A percentile compares a stretch with the other conserved stretches of the same genome.
phyloP scores from a whole-genome alignment of 108 stramenopile species.

The Phaeodactylum tricornutum region DNA sequence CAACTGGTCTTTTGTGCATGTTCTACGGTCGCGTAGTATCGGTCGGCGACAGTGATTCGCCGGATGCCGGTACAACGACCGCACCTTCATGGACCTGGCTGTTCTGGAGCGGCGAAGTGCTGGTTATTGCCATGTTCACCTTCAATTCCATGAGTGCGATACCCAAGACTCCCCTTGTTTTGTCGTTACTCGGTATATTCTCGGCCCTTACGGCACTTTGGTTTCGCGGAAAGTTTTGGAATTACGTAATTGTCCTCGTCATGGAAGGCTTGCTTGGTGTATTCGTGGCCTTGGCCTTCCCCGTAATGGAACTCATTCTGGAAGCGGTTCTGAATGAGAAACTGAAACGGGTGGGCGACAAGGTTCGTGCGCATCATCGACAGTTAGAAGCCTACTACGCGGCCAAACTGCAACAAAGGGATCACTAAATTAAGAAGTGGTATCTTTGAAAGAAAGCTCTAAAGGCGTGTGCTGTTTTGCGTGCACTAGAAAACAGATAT shows the following conservation, averaged over 20 bases:
- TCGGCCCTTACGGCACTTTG: conserved; percentile 41
- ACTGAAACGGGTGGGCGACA: conserved; percentile 70
- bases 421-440: background rate
- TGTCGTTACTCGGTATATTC: conserved; percentile 17
- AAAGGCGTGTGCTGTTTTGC: too few relatives aligned
- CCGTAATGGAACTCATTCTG: conserved; percentile 79
- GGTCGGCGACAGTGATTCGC: background rate
- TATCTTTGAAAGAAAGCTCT: too few relatives aligned
- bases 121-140: conserved; percentile 69
- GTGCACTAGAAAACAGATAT: too few relatives aligned
- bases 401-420: conserved; percentile 11
- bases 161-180: conserved; percentile 1
- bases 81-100: conserved; percentile 5
- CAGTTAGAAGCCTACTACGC: conserved; percentile 48
- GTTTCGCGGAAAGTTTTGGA: conserved; percentile 76
- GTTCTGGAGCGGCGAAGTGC: conserved; percentile 60
- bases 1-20: conserved; percentile 59
- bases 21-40: conserved; percentile 35
- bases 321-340: conserved; percentile 80
- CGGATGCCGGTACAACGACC: background rate
- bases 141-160: conserved; percentile 37
- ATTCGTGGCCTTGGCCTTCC: conserved; percentile 67
- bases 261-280: conserved; percentile 57
- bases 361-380: conserved; percentile 60
- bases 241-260: conserved; percentile 46